A percentile compares a stretch with the other conserved stretches of the same genome.
Conservation (phyloP, 2,329 filamentous ascomycete genomes). For the Claviceps maximensis region DNA sequence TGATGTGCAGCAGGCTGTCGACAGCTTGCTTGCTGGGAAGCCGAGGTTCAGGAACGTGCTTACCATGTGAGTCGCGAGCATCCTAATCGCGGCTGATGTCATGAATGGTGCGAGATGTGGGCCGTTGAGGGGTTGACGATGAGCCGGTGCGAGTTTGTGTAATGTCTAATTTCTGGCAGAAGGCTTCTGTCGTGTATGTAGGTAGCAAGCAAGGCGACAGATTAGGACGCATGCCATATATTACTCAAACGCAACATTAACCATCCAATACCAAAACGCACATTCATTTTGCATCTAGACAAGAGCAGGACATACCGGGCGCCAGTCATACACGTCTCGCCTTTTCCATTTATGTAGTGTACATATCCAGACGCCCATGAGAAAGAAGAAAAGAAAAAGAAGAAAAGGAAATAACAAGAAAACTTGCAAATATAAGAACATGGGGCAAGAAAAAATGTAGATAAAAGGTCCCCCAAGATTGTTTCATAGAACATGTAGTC, state of each 20-base stretch:
- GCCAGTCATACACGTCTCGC: neutral
- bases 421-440: neutral
- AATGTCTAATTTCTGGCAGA: too few relatives aligned
- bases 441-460: neutral
- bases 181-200: too few relatives aligned
- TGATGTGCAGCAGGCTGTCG: conserved; percentile 31
- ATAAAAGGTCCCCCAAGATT: neutral
- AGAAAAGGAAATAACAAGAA: neutral
- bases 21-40: conserved; percentile 26
- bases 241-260: neutral
- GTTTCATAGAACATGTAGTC: neutral
- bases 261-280: neutral
- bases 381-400: neutral
- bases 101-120: too few relatives aligned
- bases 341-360: neutral
- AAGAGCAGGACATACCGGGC: neutral
- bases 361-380: neutral
- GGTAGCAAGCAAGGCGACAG: too few relatives aligned
- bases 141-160: too few relatives aligned
- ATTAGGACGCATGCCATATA: too few relatives aligned
- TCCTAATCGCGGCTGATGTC: too few relatives aligned
- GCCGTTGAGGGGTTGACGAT: too few relatives aligned
- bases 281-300: neutral
- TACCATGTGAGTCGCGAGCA: conserved; percentile 16
- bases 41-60: conserved; percentile 33